These are phyloP conservation scores for Brasenia schreberi DNA, from an alignment of 164 flowering plant genomes.

Conservation along the genomic window DNA sequence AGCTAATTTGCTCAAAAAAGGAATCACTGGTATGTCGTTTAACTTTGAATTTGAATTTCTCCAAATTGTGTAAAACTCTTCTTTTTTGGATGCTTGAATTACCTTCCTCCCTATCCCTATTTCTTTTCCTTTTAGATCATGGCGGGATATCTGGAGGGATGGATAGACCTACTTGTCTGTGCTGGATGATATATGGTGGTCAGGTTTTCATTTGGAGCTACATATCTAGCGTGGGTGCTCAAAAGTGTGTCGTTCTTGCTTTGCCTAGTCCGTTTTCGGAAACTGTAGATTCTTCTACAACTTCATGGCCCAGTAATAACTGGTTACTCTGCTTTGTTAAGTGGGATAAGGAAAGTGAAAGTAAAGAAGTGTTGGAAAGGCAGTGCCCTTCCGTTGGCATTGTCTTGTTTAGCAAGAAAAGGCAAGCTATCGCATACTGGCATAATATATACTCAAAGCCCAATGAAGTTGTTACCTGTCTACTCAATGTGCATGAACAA, in stretches of 20 bases:
- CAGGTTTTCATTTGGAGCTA: conserved; percentile 69
- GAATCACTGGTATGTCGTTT: conserved; percentile 34
- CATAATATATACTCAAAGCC: conserved; percentile 40
- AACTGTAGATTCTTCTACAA: conserved; percentile 20
- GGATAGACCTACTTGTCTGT: conserved; percentile 57
- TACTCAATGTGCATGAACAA: not conserved
- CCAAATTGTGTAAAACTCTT: not conserved
- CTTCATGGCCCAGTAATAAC: conserved; percentile 11
- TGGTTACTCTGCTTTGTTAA: conserved; percentile 58
- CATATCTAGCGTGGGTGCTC: conserved; percentile 42
- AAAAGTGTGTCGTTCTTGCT: conserved; percentile 45
- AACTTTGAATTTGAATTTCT: too few species aligned
- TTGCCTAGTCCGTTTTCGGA: conserved; percentile 31
- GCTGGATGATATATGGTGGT: conserved; percentile 69
- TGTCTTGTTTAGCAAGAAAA: conserved; percentile 45
- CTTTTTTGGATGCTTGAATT: not conserved
- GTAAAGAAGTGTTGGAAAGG: conserved; percentile 11
- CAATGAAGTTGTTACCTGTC: conserved; percentile 24
- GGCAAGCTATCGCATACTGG: conserved; percentile 55
- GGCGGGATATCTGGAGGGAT: conserved; percentile 61
- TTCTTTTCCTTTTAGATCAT: conserved; percentile 23
- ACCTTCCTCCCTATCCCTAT: not conserved
- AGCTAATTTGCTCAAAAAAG: conserved; percentile 27
- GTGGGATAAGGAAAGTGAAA: conserved; percentile 29
- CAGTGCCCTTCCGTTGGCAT: conserved; percentile 42